Percentiles rank a stretch among this genome's conserved stretches.
Evolutionary conservation across 176 grass and related monocot genomes (phyloP).

Genomic region (Poa annua): DNA sequence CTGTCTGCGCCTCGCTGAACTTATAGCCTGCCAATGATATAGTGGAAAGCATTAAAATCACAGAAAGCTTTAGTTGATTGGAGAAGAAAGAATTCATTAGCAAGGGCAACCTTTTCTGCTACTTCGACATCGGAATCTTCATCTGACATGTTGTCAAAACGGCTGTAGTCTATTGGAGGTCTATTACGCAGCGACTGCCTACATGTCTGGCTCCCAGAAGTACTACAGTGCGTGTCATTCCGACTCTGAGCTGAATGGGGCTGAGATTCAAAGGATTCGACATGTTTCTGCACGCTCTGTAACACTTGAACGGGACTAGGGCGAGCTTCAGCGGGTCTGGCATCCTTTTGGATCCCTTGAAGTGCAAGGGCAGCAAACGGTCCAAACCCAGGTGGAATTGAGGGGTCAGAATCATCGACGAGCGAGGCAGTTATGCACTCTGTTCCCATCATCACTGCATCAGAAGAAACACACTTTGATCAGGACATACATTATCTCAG

Average conservation of each 20-base stretch:
- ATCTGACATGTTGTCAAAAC: slow-evolving; percentile 52
- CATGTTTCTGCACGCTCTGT: slow-evolving; percentile 14
- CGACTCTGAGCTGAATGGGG: slow-evolving; percentile 24
- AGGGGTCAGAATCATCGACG: slow-evolving; percentile 57
- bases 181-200: slow-evolving; percentile 68
- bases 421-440: slow-evolving; percentile 56
- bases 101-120: slow-evolving; percentile 51
- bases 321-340: slow-evolving; percentile 15
- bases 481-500: slow-evolving; percentile 25
- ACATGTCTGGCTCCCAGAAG: slow-evolving; percentile 44
- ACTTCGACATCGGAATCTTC: slow-evolving; percentile 62
- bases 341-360: slow-evolving; percentile 43
- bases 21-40: slow-evolving; percentile 50
- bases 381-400: slow-evolving; percentile 81
- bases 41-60: slow-evolving; percentile 33
- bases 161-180: slow-evolving; percentile 71
- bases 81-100: slow-evolving; percentile 35
- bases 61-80: slow-evolving; percentile 16
- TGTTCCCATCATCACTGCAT: slow-evolving; percentile 64
- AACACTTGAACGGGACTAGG: slow-evolving; percentile 43
- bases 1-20: slow-evolving; percentile 39
- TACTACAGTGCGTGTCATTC: slow-evolving; percentile 43
- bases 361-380: slow-evolving; percentile 52
- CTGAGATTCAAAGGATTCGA: slow-evolving; percentile 33
- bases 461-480: slow-evolving; percentile 15